phyloP scores from a whole-genome alignment of 2,329 filamentous ascomycete species.

The Fusarium lateritium region DNA sequence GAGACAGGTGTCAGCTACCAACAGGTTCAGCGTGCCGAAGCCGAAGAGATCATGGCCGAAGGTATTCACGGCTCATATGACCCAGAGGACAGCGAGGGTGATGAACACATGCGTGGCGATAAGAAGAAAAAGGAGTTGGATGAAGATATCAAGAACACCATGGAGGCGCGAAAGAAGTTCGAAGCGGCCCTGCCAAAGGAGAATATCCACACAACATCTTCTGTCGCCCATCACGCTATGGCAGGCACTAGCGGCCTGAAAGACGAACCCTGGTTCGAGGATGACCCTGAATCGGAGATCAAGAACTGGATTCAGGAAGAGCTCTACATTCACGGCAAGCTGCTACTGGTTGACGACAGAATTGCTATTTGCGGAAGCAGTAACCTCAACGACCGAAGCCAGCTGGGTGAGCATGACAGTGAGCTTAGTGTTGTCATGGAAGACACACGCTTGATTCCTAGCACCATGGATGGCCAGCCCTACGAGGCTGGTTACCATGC shows the following conservation, averaged over 20 bases:
- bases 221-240: conserved; percentile 87
- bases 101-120: conserved; percentile 64
- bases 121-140: conserved; percentile 56
- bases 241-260: conserved; percentile 67
- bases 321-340: conserved; percentile 93
- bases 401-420: conserved; percentile 90
- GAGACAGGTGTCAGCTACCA: conserved; percentile 87
- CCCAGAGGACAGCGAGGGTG: conserved; percentile 59
- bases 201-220: conserved; percentile 56
- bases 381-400: conserved; percentile 93
- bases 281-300: conserved; percentile 79
- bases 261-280: conserved; percentile 83
- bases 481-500: conserved; percentile 88
- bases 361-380: conserved; percentile 88
- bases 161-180: conserved; percentile 67
- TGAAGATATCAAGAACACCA: conserved; percentile 55
- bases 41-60: conserved; percentile 87
- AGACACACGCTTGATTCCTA: conserved; percentile 79
- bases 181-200: conserved; percentile 62
- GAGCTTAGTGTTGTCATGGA: conserved; percentile 93
- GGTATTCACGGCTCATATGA: conserved; percentile 75
- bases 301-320: conserved; percentile 96
- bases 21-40: conserved; percentile 88
- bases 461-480: conserved; percentile 82
- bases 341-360: conserved; percentile 90